phyloP scores from a whole-genome alignment of 75 land plant species.

The Cryptomeria japonica region DNA sequence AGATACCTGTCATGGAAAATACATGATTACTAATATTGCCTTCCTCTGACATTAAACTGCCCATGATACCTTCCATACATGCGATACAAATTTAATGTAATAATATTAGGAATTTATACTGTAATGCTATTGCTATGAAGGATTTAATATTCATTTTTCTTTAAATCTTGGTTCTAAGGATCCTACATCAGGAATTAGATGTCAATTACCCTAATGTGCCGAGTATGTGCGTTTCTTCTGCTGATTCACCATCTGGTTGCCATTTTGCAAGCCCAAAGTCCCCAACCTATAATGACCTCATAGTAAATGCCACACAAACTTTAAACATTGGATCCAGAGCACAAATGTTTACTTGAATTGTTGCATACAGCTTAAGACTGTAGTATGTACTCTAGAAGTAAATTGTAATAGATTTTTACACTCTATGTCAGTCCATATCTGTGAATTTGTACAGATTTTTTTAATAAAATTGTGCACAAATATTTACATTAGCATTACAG shows the following conservation, averaged over 20 bases:
- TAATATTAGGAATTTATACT: background rate
- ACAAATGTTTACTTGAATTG: no score
- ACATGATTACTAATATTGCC: background rate
- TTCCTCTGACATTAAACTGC: background rate
- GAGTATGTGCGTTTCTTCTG: constrained; percentile 40
- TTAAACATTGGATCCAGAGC: background rate
- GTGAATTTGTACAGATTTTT: no score
- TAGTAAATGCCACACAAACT: background rate
- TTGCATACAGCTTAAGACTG: background rate
- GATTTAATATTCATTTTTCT: no score
- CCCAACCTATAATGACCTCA: constrained; percentile 37
- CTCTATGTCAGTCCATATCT: no score
- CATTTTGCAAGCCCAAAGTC: constrained; percentile 64
- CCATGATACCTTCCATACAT: background rate
- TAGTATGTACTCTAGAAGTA: no score
- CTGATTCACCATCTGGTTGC: constrained; percentile 37
- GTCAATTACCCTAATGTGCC: constrained; percentile 24
- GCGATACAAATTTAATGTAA: background rate
- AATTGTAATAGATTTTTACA: no score
- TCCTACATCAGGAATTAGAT: background rate
- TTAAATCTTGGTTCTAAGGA: background rate
- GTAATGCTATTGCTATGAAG: background rate
- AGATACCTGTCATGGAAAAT: constrained; percentile 29
- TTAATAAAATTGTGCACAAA: no score
- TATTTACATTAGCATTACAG: no score